Conservation (phyloP, 768 basidiomycete species). For the Lactifluus pinguis region DNA sequence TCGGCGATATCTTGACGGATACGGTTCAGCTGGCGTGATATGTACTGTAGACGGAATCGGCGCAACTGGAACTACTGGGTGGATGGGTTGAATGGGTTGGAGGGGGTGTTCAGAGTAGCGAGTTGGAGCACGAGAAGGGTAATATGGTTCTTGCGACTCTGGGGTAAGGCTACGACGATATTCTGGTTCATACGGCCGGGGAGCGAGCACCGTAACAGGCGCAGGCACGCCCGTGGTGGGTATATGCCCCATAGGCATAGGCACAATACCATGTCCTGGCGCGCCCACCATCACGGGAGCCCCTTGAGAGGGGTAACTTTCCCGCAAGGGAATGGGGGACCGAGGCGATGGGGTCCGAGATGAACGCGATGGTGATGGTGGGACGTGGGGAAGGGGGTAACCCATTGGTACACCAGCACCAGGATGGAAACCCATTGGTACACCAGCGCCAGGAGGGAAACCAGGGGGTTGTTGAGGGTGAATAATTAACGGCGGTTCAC, state of each 20-base stretch:
- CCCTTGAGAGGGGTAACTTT: not conserved
- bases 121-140: not conserved
- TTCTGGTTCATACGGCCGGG: not conserved
- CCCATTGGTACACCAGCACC: no score
- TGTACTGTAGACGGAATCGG: not conserved
- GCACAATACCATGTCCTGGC: not conserved
- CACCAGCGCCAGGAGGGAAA: not conserved
- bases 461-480: not conserved
- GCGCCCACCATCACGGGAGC: not conserved
- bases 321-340: not conserved
- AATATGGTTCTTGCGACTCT: not conserved
- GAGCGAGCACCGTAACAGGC: not conserved
- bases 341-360: not conserved
- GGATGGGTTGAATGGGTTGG: not conserved
- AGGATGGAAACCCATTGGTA: no score
- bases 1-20: not conserved
- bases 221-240: not conserved
- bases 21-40: not conserved
- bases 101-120: not conserved
- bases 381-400: not conserved
- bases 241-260: not conserved
- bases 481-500: conserved; percentile 8
- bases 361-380: not conserved
- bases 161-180: not conserved
- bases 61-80: not conserved